phyloP scores from a whole-genome alignment of 1,284 basidiomycete genomes.

The Puccinia coronata region DNA sequence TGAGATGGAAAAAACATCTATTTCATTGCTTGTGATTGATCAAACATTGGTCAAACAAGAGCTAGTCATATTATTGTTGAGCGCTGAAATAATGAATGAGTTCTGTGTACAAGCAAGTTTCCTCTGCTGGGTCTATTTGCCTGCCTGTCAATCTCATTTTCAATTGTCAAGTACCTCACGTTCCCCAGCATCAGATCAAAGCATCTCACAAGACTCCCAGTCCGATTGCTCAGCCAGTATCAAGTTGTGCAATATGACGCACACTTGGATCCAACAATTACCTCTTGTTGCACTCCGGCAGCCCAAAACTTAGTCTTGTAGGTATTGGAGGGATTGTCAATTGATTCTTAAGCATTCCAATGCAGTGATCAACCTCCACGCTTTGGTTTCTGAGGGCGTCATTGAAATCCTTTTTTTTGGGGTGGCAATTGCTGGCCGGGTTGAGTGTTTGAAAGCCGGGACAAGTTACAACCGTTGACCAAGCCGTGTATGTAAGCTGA shows the following conservation, averaged over 20 bases:
- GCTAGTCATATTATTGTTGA: too few relatives aligned
- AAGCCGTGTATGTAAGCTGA: conserved; percentile 15
- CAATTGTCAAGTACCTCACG: too few relatives aligned
- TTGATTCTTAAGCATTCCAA: conserved; percentile 25
- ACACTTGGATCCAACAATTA: background rate
- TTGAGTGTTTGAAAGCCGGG: conserved; percentile 8
- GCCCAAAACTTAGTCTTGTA: background rate
- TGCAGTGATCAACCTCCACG: conserved; percentile 21
- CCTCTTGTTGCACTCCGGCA: background rate
- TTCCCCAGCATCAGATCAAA: too few relatives aligned
- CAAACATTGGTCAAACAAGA: too few relatives aligned
- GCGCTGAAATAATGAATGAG: too few relatives aligned
- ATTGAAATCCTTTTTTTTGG: conserved; percentile 21
- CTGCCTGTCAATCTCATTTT: too few relatives aligned
- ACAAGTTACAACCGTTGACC: background rate
- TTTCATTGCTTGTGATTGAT: too few relatives aligned
- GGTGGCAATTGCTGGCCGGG: background rate
- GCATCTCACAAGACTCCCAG: too few relatives aligned
- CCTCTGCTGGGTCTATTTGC: too few relatives aligned
- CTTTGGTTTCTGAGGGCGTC: background rate
- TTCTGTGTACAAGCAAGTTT: too few relatives aligned
- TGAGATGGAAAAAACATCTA: too few relatives aligned
- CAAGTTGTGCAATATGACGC: conserved; percentile 10
- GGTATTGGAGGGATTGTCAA: conserved; percentile 10
- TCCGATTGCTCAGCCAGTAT: background rate